A percentile compares a stretch with the other conserved stretches of the same genome.
phyloP scores from a whole-genome alignment of 2,329 filamentous ascomycete species.

The Fusarium globosum region DNA sequence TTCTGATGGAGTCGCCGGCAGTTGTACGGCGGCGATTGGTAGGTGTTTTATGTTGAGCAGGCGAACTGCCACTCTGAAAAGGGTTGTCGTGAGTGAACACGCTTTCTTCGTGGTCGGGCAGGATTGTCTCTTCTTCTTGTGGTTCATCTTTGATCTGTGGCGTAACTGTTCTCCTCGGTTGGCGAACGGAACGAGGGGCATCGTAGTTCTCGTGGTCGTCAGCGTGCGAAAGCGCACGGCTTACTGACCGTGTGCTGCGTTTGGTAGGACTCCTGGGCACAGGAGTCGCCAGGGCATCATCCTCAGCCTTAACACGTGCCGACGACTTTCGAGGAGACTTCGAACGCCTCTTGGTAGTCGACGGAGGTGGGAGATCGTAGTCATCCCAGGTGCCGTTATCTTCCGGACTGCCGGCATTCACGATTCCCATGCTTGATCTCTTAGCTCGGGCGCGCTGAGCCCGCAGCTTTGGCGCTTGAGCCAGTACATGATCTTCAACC shows the following conservation, averaged over 20 bases:
- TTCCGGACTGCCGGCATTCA: conserved; percentile 73
- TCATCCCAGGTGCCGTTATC: conserved; percentile 72
- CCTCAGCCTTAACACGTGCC: conserved; percentile 63
- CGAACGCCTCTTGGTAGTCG: conserved; percentile 62
- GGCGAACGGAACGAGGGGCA: conserved; percentile 57
- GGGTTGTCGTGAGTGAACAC: conserved; percentile 92
- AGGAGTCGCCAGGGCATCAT: conserved; percentile 55
- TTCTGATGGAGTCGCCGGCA: conserved; percentile 56
- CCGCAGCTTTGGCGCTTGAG: conserved; percentile 81
- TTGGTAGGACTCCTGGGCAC: conserved; percentile 62
- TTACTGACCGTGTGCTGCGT: conserved; percentile 64
- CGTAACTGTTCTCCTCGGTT: conserved; percentile 62
- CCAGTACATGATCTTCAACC: conserved; percentile 81
- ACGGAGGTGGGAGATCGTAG: conserved; percentile 64
- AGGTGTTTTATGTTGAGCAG: conserved; percentile 62
- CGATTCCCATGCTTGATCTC: conserved; percentile 87
- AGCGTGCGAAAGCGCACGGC: conserved; percentile 63
- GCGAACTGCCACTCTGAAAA: conserved; percentile 85
- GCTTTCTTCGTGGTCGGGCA: conserved; percentile 59
- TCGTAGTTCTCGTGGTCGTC: conserved; percentile 59
- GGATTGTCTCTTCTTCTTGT: conserved; percentile 49
- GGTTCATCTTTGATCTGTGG: conserved; percentile 67
- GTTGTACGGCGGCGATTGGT: conserved; percentile 62
- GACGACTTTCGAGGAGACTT: conserved; percentile 67
- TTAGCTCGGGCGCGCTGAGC: conserved; percentile 81